A percentile compares a stretch with the other conserved stretches of the same genome.
Evolutionary conservation across 495 filamentous ascomycete genomes (phyloP).

Genomic region (Articulospora tetracladia): DNA sequence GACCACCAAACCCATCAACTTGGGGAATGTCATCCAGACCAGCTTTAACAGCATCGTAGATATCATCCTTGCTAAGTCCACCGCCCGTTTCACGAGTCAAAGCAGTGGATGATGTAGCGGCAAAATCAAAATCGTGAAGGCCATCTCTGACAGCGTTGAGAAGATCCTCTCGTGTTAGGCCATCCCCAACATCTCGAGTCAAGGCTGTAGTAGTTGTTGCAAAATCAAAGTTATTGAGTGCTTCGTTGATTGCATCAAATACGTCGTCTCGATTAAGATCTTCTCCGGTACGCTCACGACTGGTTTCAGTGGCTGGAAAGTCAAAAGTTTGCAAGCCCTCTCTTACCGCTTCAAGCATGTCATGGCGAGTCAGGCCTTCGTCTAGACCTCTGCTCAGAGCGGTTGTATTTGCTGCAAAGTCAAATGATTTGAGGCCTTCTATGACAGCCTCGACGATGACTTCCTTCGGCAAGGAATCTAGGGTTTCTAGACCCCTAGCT

Average conservation of each 20-base stretch:
- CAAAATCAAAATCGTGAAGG: constrained; percentile 63
- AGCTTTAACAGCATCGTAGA: constrained; percentile 63
- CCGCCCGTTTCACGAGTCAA: constrained; percentile 12
- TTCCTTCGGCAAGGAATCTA: constrained; percentile 36
- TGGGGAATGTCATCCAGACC: constrained; percentile 50
- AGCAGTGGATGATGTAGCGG: constrained; percentile 35
- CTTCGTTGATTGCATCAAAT: constrained; percentile 48
- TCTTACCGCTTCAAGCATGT: constrained; percentile 66
- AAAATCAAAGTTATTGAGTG: constrained; percentile 39
- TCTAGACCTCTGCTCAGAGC: constrained; percentile 3
- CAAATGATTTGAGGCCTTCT: constrained; percentile 44
- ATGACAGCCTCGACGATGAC: constrained; percentile 51
- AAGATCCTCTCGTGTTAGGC: constrained; percentile 53
- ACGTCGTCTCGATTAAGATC: constrained; percentile 39
- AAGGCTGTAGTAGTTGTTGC: constrained; percentile 35
- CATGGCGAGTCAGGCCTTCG: constrained; percentile 41
- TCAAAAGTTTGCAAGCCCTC: constrained; percentile 71
- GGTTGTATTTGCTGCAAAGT: constrained; percentile 41
- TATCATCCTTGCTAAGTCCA: constrained; percentile 40
- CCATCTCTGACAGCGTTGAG: constrained; percentile 69
- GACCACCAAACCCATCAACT: constrained; percentile 50
- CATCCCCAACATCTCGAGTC: constrained; percentile 12
- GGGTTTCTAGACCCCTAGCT: neutral
- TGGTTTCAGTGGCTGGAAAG: constrained; percentile 48
- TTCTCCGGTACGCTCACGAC: constrained; percentile 19